phyloP scores from a whole-genome alignment of 768 basidiomycete species.

The Punctularia strigosozonata region DNA sequence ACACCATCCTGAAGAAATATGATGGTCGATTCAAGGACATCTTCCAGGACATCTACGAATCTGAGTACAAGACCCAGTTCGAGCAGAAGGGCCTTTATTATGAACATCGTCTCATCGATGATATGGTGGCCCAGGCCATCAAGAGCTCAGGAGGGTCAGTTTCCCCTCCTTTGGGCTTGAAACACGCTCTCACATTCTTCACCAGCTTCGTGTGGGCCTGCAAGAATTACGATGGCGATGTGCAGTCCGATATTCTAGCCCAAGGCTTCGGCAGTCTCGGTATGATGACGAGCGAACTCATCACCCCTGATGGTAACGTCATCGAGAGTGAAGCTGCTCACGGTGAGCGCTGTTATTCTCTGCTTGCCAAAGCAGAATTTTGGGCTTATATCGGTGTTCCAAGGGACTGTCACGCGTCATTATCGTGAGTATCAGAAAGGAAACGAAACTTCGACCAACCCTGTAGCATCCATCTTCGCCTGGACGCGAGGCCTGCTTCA shows the following conservation, averaged over 20 bases:
- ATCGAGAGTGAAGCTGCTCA: conserved; percentile 97
- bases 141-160: conserved; percentile 93
- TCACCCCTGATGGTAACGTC: conserved; percentile 87
- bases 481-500: conserved; percentile 95
- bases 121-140: conserved; percentile 97
- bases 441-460: conserved; percentile 96
- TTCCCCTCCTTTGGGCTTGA: too few relatives aligned
- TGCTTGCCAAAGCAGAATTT: not conserved
- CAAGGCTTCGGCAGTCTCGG: conserved; percentile 95
- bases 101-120: conserved; percentile 94
- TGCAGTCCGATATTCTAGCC: conserved; percentile 88
- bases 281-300: conserved; percentile 96
- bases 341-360: conserved; percentile 29
- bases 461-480: conserved; percentile 96
- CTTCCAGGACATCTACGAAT: conserved; percentile 92
- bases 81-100: conserved; percentile 71
- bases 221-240: conserved; percentile 47
- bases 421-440: conserved; percentile 98
- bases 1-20: conserved; percentile 94
- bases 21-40: conserved; percentile 99
- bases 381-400: not conserved
- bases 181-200: too few relatives aligned
- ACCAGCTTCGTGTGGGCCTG: conserved; percentile 60
- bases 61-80: conserved; percentile 59
- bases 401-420: conserved; percentile 86